Evolutionary conservation across 78 protist genomes (phyloP).

Genomic region (Salpingoeca rosetta): DNA sequence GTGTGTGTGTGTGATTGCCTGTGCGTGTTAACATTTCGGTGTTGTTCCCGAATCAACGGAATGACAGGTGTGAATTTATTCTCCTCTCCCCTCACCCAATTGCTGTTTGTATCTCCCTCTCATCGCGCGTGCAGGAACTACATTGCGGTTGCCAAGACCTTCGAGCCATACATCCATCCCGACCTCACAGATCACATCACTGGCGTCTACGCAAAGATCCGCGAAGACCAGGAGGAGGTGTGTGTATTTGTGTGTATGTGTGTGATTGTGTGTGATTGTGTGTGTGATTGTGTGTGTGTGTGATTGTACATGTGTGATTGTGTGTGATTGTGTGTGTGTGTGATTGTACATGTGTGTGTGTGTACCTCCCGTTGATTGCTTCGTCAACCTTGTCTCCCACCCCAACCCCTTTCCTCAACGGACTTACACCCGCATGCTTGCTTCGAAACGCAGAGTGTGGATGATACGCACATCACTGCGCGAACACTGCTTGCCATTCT

Average conservation of each 20-base stretch:
- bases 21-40: background rate
- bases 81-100: too few species aligned
- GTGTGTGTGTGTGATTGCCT: background rate
- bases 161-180: constrained; percentile 58
- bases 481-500: constrained; percentile 88
- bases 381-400: background rate
- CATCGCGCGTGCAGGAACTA: constrained; percentile 26
- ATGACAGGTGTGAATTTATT: too few species aligned
- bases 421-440: background rate
- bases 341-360: constrained; percentile 27
- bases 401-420: background rate
- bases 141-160: constrained; percentile 36
- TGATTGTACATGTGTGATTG: too few species aligned
- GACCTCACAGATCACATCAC: constrained; percentile 51
- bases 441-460: background rate
- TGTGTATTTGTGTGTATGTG: too few species aligned
- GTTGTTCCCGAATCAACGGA: background rate
- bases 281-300: too few species aligned
- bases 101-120: too few species aligned
- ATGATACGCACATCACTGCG: constrained; percentile 44
- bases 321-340: too few species aligned
- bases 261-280: too few species aligned
- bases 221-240: constrained; percentile 26
- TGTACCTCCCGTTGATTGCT: background rate
- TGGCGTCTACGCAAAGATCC: constrained; percentile 44